These are phyloP conservation scores for Calocera viscosa DNA, from an alignment of 768 basidiomycete genomes.

Conservation along the genomic window DNA sequence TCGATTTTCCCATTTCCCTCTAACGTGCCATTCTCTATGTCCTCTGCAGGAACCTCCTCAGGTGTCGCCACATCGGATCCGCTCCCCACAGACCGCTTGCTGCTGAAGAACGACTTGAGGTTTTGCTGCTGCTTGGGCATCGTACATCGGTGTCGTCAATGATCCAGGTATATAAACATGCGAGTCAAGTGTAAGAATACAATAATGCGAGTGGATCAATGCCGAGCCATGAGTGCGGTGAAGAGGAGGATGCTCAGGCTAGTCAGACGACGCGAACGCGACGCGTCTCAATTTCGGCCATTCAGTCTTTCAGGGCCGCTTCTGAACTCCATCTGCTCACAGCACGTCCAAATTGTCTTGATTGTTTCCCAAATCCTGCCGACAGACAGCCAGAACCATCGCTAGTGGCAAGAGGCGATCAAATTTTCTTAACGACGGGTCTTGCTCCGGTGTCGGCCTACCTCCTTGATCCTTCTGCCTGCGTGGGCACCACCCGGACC, in stretches of 20 bases:
- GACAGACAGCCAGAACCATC: too few species aligned
- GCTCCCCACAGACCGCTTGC: neutral
- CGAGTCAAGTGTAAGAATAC: neutral
- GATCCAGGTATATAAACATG: neutral
- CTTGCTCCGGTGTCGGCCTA: too few species aligned
- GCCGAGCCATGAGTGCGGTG: neutral
- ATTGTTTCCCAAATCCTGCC: too few species aligned
- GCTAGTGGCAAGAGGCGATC: too few species aligned
- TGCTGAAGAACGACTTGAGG: neutral
- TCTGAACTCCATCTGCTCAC: too few species aligned
- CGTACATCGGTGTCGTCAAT: neutral
- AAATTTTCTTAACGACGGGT: too few species aligned
- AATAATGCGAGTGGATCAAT: neutral
- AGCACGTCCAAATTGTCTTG: too few species aligned
- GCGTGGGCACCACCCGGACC: neutral
- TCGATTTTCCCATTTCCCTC: too few species aligned
- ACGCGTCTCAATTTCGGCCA: neutral
- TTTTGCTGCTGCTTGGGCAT: neutral
- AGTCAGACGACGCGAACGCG: neutral
- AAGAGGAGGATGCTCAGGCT: neutral
- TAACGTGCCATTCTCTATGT: neutral
- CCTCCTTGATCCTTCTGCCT: neutral
- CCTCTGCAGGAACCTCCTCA: neutral
- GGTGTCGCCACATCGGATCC: neutral
- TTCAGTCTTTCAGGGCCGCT: neutral